These are phyloP conservation scores for Solanum pimpinellifolium DNA, from an alignment of 257 asterid genomes.

Conservation along the genomic window DNA sequence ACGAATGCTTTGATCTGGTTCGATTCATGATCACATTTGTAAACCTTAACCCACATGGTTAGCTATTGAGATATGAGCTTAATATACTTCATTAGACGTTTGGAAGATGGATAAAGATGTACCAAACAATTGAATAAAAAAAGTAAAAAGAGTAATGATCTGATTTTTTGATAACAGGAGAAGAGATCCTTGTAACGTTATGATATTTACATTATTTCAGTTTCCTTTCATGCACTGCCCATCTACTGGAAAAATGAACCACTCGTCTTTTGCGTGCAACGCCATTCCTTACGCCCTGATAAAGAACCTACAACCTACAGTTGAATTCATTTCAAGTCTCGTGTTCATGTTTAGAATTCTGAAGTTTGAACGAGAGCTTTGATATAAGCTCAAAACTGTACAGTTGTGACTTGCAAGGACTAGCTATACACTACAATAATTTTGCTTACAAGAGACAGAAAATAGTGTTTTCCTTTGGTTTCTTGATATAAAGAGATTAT, in stretches of 20 bases:
- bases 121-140: background rate
- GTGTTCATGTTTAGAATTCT: background rate
- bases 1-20: background rate
- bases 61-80: background rate
- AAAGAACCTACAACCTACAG: background rate
- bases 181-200: background rate
- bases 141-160: background rate
- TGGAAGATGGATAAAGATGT: background rate
- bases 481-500: background rate
- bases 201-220: background rate
- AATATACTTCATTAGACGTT: background rate
- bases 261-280: background rate
- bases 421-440: background rate
- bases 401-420: background rate
- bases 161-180: background rate
- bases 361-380: background rate
- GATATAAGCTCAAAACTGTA: background rate
- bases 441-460: background rate
- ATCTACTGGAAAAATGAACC: background rate
- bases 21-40: background rate
- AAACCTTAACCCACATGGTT: background rate
- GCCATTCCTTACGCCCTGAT: background rate
- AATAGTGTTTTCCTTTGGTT: background rate
- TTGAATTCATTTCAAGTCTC: background rate
- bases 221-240: background rate